Conservation (phyloP, 495 filamentous ascomycete species). For the Podospora pseudoanserina region DNA sequence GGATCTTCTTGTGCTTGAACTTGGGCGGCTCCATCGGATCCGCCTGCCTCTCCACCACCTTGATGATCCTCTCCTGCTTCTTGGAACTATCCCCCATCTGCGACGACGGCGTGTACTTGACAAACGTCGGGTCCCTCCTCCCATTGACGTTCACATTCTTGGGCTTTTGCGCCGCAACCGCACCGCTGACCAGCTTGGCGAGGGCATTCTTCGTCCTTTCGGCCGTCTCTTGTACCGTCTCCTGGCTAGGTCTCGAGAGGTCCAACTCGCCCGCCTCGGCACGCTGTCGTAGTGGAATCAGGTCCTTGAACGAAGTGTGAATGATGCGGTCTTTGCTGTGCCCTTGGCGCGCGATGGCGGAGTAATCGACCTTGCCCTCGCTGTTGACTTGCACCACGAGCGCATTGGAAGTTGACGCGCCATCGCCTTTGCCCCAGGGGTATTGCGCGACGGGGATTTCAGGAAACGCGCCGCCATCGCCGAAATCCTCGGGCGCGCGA, state of each 20-base stretch:
- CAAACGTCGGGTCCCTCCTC: constrained; percentile 85
- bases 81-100: constrained; percentile 90
- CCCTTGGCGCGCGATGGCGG: constrained; percentile 89
- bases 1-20: constrained; percentile 98
- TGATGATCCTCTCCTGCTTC: constrained; percentile 95
- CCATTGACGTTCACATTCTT: constrained; percentile 81
- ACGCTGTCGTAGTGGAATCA: constrained; percentile 90
- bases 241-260: constrained; percentile 79
- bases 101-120: constrained; percentile 90
- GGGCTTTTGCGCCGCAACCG: constrained; percentile 87
- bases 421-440: constrained; percentile 78
- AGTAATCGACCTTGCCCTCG: constrained; percentile 92
- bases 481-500: constrained; percentile 81
- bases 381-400: constrained; percentile 86
- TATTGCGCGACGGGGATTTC: constrained; percentile 94
- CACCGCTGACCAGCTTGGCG: constrained; percentile 74
- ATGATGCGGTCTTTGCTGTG: constrained; percentile 80
- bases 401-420: constrained; percentile 72
- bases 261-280: constrained; percentile 92
- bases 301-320: constrained; percentile 92
- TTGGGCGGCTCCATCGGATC: constrained; percentile 99
- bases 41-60: constrained; percentile 85
- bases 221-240: constrained; percentile 75
- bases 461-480: constrained; percentile 93
- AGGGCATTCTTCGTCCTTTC: constrained; percentile 87